Percentiles rank a stretch among this genome's conserved stretches.
Conservation (phyloP, 768 basidiomycete genomes). For the Boletellus ananiceps region DNA sequence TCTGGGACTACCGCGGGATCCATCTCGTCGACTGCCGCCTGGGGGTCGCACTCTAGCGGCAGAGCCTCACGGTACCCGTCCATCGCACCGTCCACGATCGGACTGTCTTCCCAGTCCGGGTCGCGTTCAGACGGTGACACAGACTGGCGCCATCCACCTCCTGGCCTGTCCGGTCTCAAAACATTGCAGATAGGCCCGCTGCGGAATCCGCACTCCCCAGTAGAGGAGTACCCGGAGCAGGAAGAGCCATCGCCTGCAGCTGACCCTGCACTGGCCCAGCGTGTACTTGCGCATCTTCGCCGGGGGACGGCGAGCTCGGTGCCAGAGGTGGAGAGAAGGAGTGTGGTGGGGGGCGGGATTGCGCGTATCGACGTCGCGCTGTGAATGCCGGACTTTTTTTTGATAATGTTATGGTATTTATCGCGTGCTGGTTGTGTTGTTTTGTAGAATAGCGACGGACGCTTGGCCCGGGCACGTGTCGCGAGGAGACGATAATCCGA, state of each 20-base stretch:
- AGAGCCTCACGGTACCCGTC: slow-evolving; percentile 27
- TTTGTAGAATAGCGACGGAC: too few relatives aligned
- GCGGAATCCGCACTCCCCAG: slow-evolving; percentile 22
- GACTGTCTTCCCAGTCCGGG: slow-evolving; percentile 4
- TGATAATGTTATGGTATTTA: slow-evolving; percentile 20
- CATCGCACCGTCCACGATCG: slow-evolving; percentile 18
- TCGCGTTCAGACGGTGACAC: slow-evolving; percentile 10
- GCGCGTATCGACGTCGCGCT: slow-evolving; percentile 23
- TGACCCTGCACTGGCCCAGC: neutral
- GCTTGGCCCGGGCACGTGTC: slow-evolving; percentile 11
- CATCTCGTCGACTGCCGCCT: slow-evolving; percentile 10
- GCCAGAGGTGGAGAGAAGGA: slow-evolving; percentile 22
- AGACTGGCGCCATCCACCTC: slow-evolving; percentile 25
- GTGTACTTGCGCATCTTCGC: slow-evolving; percentile 25
- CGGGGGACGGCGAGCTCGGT: slow-evolving; percentile 11
- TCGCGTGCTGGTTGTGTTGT: neutral
- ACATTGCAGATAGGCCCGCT: slow-evolving; percentile 11
- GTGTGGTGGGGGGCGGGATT: slow-evolving; percentile 21
- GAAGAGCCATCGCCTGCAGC: neutral
- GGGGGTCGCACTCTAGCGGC: slow-evolving; percentile 14
- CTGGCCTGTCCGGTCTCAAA: slow-evolving; percentile 20
- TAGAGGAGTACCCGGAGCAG: slow-evolving; percentile 4
- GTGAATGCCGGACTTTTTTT: slow-evolving; percentile 7
- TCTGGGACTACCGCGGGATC: slow-evolving; percentile 16
- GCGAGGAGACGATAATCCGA: slow-evolving; percentile 19